Evolutionary conservation across 345 rosid species (phyloP), one percentile per base, ranked within the genome.

Genomic region (Noccaea caerulescens): DNA sequence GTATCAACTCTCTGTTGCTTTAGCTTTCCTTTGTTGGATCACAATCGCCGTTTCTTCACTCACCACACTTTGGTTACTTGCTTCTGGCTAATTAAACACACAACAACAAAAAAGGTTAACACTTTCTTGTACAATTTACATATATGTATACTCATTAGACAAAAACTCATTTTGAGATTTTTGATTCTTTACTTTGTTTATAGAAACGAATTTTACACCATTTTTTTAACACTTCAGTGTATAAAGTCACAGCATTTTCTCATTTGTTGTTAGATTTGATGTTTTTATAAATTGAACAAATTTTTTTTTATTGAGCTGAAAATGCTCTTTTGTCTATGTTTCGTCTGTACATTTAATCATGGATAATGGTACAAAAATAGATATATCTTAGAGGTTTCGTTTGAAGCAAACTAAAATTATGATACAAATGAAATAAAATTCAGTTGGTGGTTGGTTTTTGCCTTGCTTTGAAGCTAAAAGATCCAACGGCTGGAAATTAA

Each of bases 21-120:
- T 89, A 49, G 98, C 98, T 11, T 86, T 87, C 82, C 72, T 89
- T 51, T 82, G 87, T 77, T 89, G 98, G 90, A 64, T 87, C 41
- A 55, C 88, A 2, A 80, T 82, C 18, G 78, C 88, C 37, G 75
- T 75, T 54, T 89, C 98, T 25, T 86, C 92, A 66, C 83, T 87
- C 58, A 86, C 86, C 8, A 92, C 89, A 80, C 88, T 92, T 54
- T 89, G 98, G 94, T 75, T 89, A 75, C 77, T 87, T 50, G 80
- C 80, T 57, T 76, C 80, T n/a, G 61, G 60, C 2, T 76, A 42
- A 33, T 10, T 18, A 55, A 16, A 42, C 3, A 10, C 10, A 10
- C 2, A 46, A 43, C 30, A 11, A 27, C 30, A 37, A 8, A 9
- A 7, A 37, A 37, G 10, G 3, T 37, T 10, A 37, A 14, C 38